phyloP scores from a whole-genome alignment of 495 filamentous ascomycete species.

The Melanomma pulvis-pyrius region DNA sequence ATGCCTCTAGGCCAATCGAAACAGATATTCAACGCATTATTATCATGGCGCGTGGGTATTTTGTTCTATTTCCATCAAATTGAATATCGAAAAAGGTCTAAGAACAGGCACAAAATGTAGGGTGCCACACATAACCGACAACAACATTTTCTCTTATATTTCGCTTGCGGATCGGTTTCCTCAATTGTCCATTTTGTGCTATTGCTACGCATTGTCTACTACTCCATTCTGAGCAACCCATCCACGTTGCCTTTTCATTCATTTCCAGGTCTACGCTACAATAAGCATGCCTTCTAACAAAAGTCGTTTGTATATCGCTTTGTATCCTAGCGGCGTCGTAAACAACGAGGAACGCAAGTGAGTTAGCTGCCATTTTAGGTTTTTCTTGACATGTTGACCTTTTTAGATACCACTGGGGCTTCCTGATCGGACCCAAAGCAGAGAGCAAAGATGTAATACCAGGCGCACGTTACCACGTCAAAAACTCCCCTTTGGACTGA shows the following conservation, averaged over 20 bases:
- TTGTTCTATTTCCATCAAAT: conserved; percentile 7
- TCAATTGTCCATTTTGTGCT: too few species aligned
- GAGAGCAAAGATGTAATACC: conserved; percentile 10
- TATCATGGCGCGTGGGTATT: too few species aligned
- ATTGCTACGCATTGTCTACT: not conserved
- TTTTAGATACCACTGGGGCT: conserved; percentile 28
- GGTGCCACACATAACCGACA: conserved; percentile 1
- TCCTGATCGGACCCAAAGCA: conserved; percentile 25
- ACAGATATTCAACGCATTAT: too few species aligned
- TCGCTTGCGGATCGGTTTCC: not conserved
- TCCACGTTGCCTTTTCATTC: conserved; percentile 9
- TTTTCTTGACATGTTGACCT: not conserved
- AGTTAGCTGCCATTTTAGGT: conserved; percentile 9
- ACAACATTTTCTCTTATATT: not conserved
- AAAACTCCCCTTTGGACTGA: conserved; percentile 23
- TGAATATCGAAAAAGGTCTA: conserved; percentile 3
- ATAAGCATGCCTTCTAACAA: conserved; percentile 22
- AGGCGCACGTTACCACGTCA: conserved; percentile 22
- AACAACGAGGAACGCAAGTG: conserved; percentile 29
- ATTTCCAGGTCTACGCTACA: conserved; percentile 4
- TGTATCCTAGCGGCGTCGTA: conserved; percentile 22
- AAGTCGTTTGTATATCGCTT: conserved; percentile 15
- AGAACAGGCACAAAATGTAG: conserved; percentile 3
- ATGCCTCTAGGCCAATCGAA: too few species aligned
- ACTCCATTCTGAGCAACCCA: conserved; percentile 2